Conservation (phyloP, 2,329 filamentous ascomycete genomes). For the Chaetomium strumarium region DNA sequence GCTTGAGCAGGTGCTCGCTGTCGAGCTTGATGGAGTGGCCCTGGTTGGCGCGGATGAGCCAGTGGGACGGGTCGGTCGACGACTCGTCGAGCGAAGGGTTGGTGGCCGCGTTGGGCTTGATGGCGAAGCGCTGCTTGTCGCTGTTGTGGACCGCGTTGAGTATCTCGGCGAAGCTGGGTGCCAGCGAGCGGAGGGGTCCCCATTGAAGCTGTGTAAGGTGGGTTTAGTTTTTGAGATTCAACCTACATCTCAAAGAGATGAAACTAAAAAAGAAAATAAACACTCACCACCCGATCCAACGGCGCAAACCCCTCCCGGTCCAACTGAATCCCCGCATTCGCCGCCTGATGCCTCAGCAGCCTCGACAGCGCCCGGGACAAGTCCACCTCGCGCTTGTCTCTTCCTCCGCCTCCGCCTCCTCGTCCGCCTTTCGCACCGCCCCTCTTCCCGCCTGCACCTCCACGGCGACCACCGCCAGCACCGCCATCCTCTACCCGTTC, state of each 20-base stretch:
- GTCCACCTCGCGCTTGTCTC: conserved; percentile 39
- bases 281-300: conserved; percentile 53
- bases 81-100: conserved; percentile 42
- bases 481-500: conserved; percentile 18
- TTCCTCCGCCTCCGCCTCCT: conserved; percentile 28
- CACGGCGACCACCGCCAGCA: conserved; percentile 12
- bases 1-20: conserved; percentile 62
- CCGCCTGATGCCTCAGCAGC: conserved; percentile 52
- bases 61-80: conserved; percentile 54
- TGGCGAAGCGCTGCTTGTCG: conserved; percentile 85
- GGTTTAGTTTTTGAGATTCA: background rate
- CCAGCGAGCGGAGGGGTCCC: conserved; percentile 58
- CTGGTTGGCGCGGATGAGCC: conserved; percentile 90
- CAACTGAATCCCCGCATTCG: conserved; percentile 49
- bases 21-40: conserved; percentile 80
- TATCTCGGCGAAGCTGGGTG: conserved; percentile 72
- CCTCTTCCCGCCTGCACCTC: conserved; percentile 27
- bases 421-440: conserved; percentile 19
- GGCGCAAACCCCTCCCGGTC: conserved; percentile 55
- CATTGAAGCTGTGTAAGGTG: conserved; percentile 44
- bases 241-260: background rate
- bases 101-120: conserved; percentile 51
- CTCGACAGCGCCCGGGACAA: conserved; percentile 50
- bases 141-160: conserved; percentile 62
- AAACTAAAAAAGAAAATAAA: background rate